Base-by-base conservation (phyloP, 192 early-diverging fungal genomes). In the Podila epigama region DNA sequence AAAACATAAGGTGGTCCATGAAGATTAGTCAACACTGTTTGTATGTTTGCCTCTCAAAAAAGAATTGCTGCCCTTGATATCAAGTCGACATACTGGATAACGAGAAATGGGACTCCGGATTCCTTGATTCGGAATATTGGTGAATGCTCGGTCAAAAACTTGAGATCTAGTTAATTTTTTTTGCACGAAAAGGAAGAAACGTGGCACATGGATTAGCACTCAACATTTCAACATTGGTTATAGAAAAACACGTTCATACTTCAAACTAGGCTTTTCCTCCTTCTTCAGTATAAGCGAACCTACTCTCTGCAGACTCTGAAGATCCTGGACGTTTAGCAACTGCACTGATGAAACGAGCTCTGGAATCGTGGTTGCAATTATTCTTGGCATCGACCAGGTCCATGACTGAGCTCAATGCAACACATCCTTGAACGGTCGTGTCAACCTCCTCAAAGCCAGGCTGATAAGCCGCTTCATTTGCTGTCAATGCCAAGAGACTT, bases 381-480 rank as follows among this genome's bases (percentile, higher is more conserved):
- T 75, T 70, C 54, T 84, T 79, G 35, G 66, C 48, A 31, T 83
- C 75, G 13, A 80, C 80, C 15, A 88, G 53, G n/a, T 88, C 86
- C 37, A 82, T 41, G 4, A 85, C 66, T 8, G 85, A 75, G 51
- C 81, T 85, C 18, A 89, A 66, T 27, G 81, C 67, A 5, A 88
- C 58, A 20, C 79, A 81, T 33, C 87, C 89, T 34, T 88, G 84
- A 2, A 91, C 83, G 32, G 75, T 63, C 0, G 89, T 91, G 66
- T 91, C 85, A 36, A 86, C 80, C 7, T 60, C n/a, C 59, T 87
- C 86, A 57, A 90, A 90, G 40, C 84, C 87, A 29, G 83, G 83
- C 63, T 87, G 83, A 51, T 79, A 83, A 33, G 80, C 67, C 4
- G 68, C 31, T 15, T 58, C 52, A 51, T 88, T 88, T 13, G 77